These are phyloP conservation scores for Malus sylvestris DNA, from an alignment of 306 rosid genomes.

Conservation along the genomic window DNA sequence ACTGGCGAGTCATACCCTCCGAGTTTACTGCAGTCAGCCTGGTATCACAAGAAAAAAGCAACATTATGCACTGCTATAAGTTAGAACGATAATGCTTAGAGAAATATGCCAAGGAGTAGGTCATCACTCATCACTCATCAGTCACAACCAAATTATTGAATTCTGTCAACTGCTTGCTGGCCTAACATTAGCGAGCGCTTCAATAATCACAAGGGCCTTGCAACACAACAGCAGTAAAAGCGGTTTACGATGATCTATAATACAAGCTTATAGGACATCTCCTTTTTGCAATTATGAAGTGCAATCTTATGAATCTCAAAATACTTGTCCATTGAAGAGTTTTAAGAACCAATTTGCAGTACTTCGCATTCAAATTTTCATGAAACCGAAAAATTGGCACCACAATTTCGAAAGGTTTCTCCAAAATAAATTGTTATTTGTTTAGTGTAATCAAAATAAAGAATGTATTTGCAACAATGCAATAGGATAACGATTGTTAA, in stretches of 20 bases:
- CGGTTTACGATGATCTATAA: not conserved
- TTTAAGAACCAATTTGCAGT: not conserved
- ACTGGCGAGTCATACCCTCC: slow-evolving; percentile 63
- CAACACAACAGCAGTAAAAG: not conserved
- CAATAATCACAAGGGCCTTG: not conserved
- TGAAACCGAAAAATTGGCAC: not conserved
- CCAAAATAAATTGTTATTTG: not conserved
- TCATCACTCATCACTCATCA: not conserved
- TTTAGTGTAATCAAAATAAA: not conserved
- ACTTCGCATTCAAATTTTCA: not conserved
- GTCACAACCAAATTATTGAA: not conserved
- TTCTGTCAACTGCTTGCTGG: not conserved
- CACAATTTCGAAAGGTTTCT: not conserved
- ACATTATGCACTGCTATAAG: not conserved
- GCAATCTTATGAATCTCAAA: not conserved
- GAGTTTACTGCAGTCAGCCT: slow-evolving; percentile 75
- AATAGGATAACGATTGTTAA: not conserved
- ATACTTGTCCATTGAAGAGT: not conserved
- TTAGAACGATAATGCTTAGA: not conserved
- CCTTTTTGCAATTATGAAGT: not conserved
- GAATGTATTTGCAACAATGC: not conserved
- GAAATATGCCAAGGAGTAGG: not conserved
- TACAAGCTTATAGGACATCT: not conserved
- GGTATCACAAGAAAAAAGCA: slow-evolving; percentile 19
- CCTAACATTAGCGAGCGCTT: not conserved